Percentiles rank a stretch among this genome's conserved stretches.
These are phyloP conservation scores for Xylariaceae sp. DNA, from an alignment of 2,329 filamentous ascomycete species.

Conservation along the genomic window DNA sequence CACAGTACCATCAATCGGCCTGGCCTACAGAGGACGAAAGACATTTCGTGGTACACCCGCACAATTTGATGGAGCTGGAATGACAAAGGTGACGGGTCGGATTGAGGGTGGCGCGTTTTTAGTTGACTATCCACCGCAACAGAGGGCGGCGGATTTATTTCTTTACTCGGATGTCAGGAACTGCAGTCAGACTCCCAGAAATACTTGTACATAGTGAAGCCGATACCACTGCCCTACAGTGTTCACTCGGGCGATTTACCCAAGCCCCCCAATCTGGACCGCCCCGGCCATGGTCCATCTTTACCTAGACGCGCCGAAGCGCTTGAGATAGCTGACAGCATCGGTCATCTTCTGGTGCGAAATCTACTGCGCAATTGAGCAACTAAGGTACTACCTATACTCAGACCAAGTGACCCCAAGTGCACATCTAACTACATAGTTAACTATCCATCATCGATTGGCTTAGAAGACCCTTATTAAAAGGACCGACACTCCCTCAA, in stretches of 20 bases:
- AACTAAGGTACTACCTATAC: neutral
- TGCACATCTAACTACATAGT: neutral
- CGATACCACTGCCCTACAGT: conserved; percentile 23
- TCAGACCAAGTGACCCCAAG: neutral
- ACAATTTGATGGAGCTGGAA: conserved; percentile 11
- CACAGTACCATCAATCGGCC: conserved; percentile 4
- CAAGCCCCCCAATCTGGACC: conserved; percentile 5
- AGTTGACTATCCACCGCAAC: conserved; percentile 11
- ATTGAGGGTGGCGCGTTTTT: conserved; percentile 16
- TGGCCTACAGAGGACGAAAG: conserved; percentile 11
- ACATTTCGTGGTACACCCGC: conserved; percentile 8
- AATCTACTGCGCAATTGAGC: neutral
- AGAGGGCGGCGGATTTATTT: conserved; percentile 14
- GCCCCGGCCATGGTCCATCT: conserved; percentile 5
- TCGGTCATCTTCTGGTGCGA: conserved; percentile 2
- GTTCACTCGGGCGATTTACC: conserved; percentile 15
- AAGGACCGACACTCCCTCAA: no score
- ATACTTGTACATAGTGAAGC: conserved; percentile 28
- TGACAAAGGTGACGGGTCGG: conserved; percentile 10
- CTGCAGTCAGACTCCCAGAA: conserved; percentile 11
- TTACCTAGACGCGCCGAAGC: conserved; percentile 12
- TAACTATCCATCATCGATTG: neutral
- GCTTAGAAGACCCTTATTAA: neutral
- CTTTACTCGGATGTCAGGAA: conserved; percentile 15
- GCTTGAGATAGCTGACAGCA: conserved; percentile 11